These are phyloP conservation scores for Gossypium herbaceum DNA, from an alignment of 345 rosid genomes.

Conservation along the genomic window DNA sequence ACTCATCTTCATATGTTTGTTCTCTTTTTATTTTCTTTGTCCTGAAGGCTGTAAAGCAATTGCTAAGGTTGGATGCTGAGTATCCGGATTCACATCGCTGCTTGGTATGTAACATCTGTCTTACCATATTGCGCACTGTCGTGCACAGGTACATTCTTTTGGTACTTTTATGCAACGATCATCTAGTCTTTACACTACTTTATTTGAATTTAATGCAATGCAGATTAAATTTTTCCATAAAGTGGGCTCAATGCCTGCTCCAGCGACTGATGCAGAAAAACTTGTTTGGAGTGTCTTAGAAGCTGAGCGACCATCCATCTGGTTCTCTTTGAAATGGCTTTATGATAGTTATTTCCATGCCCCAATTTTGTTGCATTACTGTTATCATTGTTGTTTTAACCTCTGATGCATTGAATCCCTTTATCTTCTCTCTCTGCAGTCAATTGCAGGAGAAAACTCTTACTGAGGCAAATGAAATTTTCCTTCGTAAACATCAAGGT, in stretches of 20 bases:
- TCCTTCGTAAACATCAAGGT: conserved; percentile 77
- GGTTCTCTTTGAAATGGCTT: conserved; percentile 37
- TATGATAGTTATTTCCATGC: neutral
- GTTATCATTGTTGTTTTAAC: neutral
- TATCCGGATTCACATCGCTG: conserved; percentile 85
- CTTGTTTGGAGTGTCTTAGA: conserved; percentile 86
- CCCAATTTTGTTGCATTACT: neutral
- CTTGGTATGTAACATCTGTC: conserved; percentile 48
- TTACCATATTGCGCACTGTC: neutral
- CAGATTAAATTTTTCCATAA: conserved; percentile 86
- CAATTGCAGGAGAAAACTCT: conserved; percentile 77
- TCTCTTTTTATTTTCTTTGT: neutral
- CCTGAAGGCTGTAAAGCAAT: conserved; percentile 79
- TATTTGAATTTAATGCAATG: conserved; percentile 18
- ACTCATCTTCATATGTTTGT: neutral
- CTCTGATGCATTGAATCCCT: conserved; percentile 9
- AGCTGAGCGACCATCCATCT: conserved; percentile 82
- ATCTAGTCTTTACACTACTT: neutral
- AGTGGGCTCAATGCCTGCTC: conserved; percentile 55
- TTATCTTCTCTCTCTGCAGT: conserved; percentile 36
- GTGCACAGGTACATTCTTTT: neutral
- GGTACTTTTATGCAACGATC: conserved; percentile 1
- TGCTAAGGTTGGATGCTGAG: conserved; percentile 80
- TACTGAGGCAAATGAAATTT: conserved; percentile 64
- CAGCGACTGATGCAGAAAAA: conserved; percentile 66